Evolutionary conservation across 306 rosid species (phyloP), one percentile per base, ranked within the genome.

Genomic region (Quercus dentata): DNA sequence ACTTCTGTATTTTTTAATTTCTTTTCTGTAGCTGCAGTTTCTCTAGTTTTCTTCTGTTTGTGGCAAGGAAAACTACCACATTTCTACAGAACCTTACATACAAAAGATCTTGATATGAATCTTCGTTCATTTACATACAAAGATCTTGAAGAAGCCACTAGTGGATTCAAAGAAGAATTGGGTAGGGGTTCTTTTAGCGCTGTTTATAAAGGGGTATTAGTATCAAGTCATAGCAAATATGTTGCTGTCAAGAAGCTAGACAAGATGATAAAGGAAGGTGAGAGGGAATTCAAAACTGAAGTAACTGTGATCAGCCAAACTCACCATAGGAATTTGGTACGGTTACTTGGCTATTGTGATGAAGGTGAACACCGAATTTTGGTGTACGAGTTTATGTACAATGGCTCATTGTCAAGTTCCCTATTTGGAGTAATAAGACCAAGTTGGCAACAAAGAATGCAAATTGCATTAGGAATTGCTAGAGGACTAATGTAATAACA

Each of bases 311-410:
- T 67, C 14, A 52, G 72, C 52, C 72, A 67, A 19, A 67, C 72
- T 19, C 72, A 67, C 27, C 72, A 67, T 33, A 67, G 1, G 72
- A 67, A 67, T 67, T 23, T 67, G 51, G 72, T 67, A 21, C 27
- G 27, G 27, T 67, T 67, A 9, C 27, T 67, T 67, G 72, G 72
- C 51, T 67, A 67, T 23, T 67, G 72, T 19, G 72, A 67, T 13
- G 72, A 67, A 20, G 51, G 51, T 8, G 72, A 67, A 35, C 72
- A 67, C 25, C 49, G 72, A 67, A 46, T 67, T 9, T 9, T 67
- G 72, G 72, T 67, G 25, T 67, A 67, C 7, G 72, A 67, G 52
- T 33, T 67, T 67, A 67, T 67, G 72, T 67, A 33, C 72, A 67
- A 67, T 1, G 72, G 72, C 51, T 33, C 72, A 5, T 67, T 67